These are phyloP conservation scores for Coemansia sp. DNA, from an alignment of 192 early-diverging fungal genomes.

Conservation along the genomic window DNA sequence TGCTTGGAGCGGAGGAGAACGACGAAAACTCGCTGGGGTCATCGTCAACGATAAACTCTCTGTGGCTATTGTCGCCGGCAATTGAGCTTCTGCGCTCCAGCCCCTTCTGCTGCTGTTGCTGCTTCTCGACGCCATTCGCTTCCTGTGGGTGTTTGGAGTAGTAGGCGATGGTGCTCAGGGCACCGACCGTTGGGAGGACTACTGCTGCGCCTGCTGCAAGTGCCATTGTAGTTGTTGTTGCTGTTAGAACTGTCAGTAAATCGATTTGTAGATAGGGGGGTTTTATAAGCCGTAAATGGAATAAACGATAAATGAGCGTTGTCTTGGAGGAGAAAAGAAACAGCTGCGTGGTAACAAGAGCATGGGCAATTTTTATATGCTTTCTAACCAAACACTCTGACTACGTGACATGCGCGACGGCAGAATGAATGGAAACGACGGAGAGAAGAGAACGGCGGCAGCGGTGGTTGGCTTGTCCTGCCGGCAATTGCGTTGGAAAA, in stretches of 20 bases:
- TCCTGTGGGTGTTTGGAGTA: conserved; percentile 35
- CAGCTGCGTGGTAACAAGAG: too few species aligned
- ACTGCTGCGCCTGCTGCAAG: conserved; percentile 55
- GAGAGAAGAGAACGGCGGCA: too few species aligned
- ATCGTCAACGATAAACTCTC: conserved; percentile 43
- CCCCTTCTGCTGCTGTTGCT: neutral
- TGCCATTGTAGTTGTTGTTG: conserved; percentile 28
- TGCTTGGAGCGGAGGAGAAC: conserved; percentile 36
- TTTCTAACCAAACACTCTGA: too few species aligned
- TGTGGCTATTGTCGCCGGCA: conserved; percentile 12
- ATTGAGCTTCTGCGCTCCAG: conserved; percentile 24
- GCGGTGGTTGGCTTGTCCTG: too few species aligned
- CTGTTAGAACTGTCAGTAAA: neutral
- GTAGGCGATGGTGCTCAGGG: conserved; percentile 44
- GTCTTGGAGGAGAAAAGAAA: too few species aligned
- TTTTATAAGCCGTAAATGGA: too few species aligned
- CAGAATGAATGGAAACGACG: too few species aligned
- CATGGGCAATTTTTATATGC: too few species aligned
- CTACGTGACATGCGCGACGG: too few species aligned
- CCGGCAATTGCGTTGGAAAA: too few species aligned
- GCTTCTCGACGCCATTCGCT: conserved; percentile 9
- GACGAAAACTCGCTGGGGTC: conserved; percentile 52
- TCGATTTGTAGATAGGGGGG: neutral
- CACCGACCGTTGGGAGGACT: conserved; percentile 40
- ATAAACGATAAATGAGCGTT: too few species aligned